phyloP scores from a whole-genome alignment of 441 rosid species.

The California macrophylla region DNA sequence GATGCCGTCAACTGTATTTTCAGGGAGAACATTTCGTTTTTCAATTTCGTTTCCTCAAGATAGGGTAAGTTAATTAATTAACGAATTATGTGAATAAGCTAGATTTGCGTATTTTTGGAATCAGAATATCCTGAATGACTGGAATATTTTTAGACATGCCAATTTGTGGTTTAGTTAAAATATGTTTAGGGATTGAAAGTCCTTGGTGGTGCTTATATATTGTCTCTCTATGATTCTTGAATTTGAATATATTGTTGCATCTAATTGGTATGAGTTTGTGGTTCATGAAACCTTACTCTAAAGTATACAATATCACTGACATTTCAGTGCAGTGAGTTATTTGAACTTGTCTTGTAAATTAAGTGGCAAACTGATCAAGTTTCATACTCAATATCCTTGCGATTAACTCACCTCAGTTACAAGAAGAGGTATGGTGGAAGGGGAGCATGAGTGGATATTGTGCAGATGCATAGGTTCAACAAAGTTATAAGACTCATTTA shows the following conservation, averaged over 20 bases:
- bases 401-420: background rate
- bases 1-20: slow-evolving; percentile 45
- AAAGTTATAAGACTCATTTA: background rate
- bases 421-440: background rate
- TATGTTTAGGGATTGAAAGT: background rate
- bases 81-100: background rate
- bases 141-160: background rate
- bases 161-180: background rate
- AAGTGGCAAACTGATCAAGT: slow-evolving; percentile 1
- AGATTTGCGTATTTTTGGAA: slow-evolving; percentile 6
- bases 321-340: background rate
- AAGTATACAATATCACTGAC: background rate
- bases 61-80: slow-evolving; percentile 44
- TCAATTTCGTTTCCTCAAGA: slow-evolving; percentile 72
- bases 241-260: background rate
- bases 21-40: slow-evolving; percentile 68
- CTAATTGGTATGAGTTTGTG: background rate
- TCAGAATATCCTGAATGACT: slow-evolving; percentile 1
- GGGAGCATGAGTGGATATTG: background rate
- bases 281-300: background rate
- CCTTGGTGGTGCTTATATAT: background rate
- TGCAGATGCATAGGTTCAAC: background rate
- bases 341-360: slow-evolving; percentile 8
- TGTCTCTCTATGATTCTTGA: background rate
- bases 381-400: background rate